Conservation (phyloP, 2,329 filamentous ascomycete species). For the Cladosporium sp. region DNA sequence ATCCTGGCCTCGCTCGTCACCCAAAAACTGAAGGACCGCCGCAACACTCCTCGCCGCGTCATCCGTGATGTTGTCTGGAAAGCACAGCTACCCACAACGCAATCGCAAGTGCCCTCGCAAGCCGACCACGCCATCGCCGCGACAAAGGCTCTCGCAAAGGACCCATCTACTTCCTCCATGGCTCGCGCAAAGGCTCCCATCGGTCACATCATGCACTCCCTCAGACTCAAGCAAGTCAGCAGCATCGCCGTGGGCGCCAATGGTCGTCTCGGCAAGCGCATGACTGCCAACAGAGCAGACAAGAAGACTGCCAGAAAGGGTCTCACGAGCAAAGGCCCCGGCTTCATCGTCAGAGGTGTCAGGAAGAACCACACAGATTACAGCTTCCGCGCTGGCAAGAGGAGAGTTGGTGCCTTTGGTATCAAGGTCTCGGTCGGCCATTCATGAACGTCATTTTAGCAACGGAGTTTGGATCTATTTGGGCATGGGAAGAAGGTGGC, state of each 20-base stretch:
- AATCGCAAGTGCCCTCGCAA: conserved; percentile 24
- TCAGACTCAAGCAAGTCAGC: conserved; percentile 33
- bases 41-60: conserved; percentile 31
- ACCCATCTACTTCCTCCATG: conserved; percentile 22
- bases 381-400: conserved; percentile 32
- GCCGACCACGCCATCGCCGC: conserved; percentile 23
- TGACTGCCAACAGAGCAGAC: conserved; percentile 35
- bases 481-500: background rate
- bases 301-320: conserved; percentile 34
- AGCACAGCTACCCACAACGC: conserved; percentile 31
- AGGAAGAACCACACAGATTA: conserved; percentile 31
- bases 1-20: conserved; percentile 34
- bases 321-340: conserved; percentile 31
- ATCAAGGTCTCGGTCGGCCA: conserved; percentile 34
- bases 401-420: conserved; percentile 35
- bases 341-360: conserved; percentile 32
- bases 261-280: conserved; percentile 37
- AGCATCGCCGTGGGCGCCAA: conserved; percentile 33
- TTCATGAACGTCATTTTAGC: conserved; percentile 20
- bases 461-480: conserved; percentile 16
- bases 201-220: conserved; percentile 26
- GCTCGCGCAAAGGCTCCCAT: conserved; percentile 28
- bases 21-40: conserved; percentile 32
- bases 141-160: conserved; percentile 20
- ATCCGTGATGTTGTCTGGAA: conserved; percentile 36